Conservation (phyloP, 805 yeast genomes). For the Myxozyma monticola region DNA sequence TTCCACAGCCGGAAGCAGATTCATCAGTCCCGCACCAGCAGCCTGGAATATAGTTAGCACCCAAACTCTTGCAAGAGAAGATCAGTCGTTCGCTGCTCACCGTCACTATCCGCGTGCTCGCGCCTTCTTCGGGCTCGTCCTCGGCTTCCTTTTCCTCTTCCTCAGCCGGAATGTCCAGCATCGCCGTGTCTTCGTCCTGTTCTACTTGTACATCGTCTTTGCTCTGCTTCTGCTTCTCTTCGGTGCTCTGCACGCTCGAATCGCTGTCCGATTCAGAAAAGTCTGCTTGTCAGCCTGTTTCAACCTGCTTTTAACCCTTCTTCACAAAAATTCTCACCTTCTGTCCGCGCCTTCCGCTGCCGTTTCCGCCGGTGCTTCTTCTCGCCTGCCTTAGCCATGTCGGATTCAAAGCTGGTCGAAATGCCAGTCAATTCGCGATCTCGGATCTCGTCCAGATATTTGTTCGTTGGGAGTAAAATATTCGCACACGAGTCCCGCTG, state of each 20-base stretch:
- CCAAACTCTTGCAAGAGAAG: too few species aligned
- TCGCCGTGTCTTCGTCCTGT: neutral
- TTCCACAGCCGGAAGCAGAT: constrained; percentile 7
- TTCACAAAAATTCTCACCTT: constrained; percentile 7
- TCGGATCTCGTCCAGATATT: too few species aligned
- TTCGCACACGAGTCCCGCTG: too few species aligned
- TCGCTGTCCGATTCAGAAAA: neutral
- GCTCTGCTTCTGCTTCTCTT: neutral
- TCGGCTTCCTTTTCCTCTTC: neutral
- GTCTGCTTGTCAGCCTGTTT: neutral
- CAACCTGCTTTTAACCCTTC: neutral
- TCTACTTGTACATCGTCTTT: neutral
- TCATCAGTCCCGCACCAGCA: neutral
- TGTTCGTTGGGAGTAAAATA: too few species aligned
- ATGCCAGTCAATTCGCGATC: too few species aligned
- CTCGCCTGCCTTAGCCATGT: neutral
- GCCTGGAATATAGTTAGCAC: neutral
- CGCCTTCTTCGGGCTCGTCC: constrained; percentile 1
- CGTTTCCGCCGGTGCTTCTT: constrained; percentile 22
- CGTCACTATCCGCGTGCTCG: neutral
- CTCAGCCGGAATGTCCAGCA: neutral
- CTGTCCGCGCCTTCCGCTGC: constrained; percentile 26
- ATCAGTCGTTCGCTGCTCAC: neutral
- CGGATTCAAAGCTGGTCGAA: too few species aligned
- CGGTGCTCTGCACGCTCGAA: neutral